phyloP scores from a whole-genome alignment of 1,284 basidiomycete species.

The Microbotryomycetes sp. region DNA sequence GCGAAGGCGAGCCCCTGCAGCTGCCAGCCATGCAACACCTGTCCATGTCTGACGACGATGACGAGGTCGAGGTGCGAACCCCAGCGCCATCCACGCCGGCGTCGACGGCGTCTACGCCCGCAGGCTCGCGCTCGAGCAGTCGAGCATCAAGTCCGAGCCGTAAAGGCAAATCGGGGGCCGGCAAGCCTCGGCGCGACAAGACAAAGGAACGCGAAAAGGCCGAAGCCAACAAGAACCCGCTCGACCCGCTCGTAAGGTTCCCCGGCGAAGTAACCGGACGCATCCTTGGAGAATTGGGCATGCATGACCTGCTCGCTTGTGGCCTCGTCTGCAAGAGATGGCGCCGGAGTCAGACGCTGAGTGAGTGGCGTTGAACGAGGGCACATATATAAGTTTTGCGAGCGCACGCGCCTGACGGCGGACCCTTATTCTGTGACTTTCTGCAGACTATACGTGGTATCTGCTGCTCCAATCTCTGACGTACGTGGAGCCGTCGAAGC shows the following conservation, averaged over 20 bases:
- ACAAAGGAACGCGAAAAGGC: slow-evolving; percentile 25
- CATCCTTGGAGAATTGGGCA: slow-evolving; percentile 19
- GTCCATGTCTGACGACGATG: slow-evolving; percentile 10
- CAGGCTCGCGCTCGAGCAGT: slow-evolving; percentile 11
- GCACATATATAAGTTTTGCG: too few species aligned
- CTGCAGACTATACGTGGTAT: slow-evolving; percentile 30
- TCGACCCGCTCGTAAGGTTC: slow-evolving; percentile 26
- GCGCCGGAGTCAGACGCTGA: slow-evolving; percentile 23
- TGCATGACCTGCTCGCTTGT: slow-evolving; percentile 13
- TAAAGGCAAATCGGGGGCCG: slow-evolving; percentile 13
- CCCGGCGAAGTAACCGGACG: slow-evolving; percentile 18
- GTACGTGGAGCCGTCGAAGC: slow-evolving; percentile 13
- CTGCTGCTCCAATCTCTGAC: slow-evolving; percentile 20
- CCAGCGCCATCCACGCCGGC: slow-evolving; percentile 8
- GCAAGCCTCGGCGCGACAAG: slow-evolving; percentile 28
- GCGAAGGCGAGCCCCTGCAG: not conserved
- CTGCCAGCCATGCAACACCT: slow-evolving; percentile 6
- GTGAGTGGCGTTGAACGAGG: slow-evolving; percentile 5
- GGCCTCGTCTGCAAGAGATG: slow-evolving; percentile 24
- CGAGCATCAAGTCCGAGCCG: slow-evolving; percentile 3
- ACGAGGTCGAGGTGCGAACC: slow-evolving; percentile 25
- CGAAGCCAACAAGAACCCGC: slow-evolving; percentile 16
- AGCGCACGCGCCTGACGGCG: not conserved
- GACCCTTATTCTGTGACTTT: not conserved
- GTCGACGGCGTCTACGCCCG: slow-evolving; percentile 9